Conservation (phyloP, 768 basidiomycete genomes). For the Phanerochaete sordida region DNA sequence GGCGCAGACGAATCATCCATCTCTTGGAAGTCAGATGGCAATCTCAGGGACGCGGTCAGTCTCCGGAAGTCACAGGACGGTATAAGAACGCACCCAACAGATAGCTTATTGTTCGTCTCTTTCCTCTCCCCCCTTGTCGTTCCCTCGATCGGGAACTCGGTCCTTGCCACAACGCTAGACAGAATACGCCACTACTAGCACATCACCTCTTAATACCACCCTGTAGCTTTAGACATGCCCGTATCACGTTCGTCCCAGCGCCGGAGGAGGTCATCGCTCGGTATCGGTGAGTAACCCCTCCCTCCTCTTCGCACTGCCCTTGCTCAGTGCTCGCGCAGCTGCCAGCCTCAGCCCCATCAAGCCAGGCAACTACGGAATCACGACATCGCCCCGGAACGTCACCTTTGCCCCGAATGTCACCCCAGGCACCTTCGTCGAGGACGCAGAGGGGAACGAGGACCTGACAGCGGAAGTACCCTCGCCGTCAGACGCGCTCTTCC, state of each 20-base stretch:
- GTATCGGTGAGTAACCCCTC: constrained; percentile 24
- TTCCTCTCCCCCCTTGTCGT: constrained; percentile 7
- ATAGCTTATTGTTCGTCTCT: constrained; percentile 6
- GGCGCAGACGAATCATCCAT: constrained; percentile 4
- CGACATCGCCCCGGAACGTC: constrained; percentile 38
- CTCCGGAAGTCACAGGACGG: neutral
- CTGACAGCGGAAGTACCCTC: constrained; percentile 31
- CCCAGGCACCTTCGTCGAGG: constrained; percentile 44
- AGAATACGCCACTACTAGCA: constrained; percentile 7
- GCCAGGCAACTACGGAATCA: constrained; percentile 51
- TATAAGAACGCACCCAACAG: constrained; percentile 10
- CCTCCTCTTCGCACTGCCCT: neutral
- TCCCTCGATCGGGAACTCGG: constrained; percentile 14
- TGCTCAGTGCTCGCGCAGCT: neutral
- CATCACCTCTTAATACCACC: constrained; percentile 13
- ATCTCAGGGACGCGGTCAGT: constrained; percentile 5
- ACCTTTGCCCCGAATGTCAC: constrained; percentile 65
- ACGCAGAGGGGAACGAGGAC: constrained; percentile 29
- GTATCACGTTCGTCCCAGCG: constrained; percentile 32
- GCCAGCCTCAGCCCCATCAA: constrained; percentile 40
- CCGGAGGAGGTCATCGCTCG: constrained; percentile 39
- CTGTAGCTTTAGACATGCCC: constrained; percentile 30
- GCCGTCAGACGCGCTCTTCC: constrained; percentile 44
- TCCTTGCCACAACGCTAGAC: neutral
- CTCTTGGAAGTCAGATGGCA: constrained; percentile 13